Evolutionary conservation across 2,329 filamentous ascomycete genomes (phyloP).

Genomic region (Diaporthe ilicicola): DNA sequence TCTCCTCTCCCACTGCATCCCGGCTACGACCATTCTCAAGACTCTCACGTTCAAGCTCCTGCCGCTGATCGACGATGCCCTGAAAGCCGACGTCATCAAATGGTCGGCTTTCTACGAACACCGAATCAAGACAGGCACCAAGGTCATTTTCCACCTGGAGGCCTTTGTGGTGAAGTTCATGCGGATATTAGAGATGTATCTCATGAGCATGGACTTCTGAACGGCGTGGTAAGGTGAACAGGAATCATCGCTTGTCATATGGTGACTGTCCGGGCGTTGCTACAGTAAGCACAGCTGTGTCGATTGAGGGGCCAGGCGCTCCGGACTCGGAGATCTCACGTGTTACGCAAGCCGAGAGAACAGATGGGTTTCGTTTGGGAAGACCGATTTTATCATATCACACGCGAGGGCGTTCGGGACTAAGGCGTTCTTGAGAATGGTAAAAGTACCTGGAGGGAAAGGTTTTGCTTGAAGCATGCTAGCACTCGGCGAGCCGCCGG

Average conservation of each 20-base stretch:
- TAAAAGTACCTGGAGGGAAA: not conserved
- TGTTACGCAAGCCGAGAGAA: not conserved
- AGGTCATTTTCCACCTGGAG: slow-evolving; percentile 98
- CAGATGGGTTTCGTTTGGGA: not conserved
- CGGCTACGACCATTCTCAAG: slow-evolving; percentile 91
- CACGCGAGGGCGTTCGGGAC: slow-evolving; percentile 20
- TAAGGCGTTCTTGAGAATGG: slow-evolving; percentile 8
- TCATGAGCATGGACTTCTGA: slow-evolving; percentile 84
- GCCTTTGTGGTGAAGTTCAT: slow-evolving; percentile 99
- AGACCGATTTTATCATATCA: not conserved
- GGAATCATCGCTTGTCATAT: not conserved
- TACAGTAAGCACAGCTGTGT: not conserved
- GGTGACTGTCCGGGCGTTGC: not conserved
- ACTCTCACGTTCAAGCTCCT: slow-evolving; percentile 95
- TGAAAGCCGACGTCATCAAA: slow-evolving; percentile 92
- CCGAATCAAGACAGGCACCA: slow-evolving; percentile 87
- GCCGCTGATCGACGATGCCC: slow-evolving; percentile 82
- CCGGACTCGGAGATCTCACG: not conserved
- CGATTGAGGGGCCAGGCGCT: not conserved
- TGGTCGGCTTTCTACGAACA: slow-evolving; percentile 99
- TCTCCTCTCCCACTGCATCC: slow-evolving; percentile 95
- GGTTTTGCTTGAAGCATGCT: not conserved
- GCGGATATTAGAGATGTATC: slow-evolving; percentile 90
- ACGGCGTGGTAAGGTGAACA: not conserved
- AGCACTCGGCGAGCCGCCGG: not conserved